Evolutionary conservation across 768 basidiomycete genomes (phyloP).

Genomic region (Calocera viscosa): DNA sequence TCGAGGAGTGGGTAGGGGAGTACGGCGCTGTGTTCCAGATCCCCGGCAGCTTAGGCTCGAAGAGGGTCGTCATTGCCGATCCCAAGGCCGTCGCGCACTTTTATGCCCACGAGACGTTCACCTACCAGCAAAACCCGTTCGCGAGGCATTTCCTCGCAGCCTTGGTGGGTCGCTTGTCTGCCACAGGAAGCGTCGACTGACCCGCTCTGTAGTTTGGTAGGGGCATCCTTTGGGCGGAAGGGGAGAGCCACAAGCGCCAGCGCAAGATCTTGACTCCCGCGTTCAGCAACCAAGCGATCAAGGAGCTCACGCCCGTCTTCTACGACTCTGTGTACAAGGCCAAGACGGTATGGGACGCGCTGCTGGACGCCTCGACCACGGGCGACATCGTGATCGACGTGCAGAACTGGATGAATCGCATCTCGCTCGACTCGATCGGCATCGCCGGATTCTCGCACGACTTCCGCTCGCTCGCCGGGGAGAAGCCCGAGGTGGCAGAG

Average conservation of each 20-base stretch:
- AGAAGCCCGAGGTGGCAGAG: slow-evolving; percentile 35
- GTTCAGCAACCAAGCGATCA: slow-evolving; percentile 42
- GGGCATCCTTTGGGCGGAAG: slow-evolving; percentile 32
- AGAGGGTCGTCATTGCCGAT: slow-evolving; percentile 18
- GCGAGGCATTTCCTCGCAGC: background rate
- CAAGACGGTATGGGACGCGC: background rate
- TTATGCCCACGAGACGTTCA: slow-evolving; percentile 32
- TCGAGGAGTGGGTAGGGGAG: slow-evolving; percentile 37
- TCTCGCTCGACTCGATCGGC: slow-evolving; percentile 40
- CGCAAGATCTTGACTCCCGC: slow-evolving; percentile 41
- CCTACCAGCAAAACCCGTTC: slow-evolving; percentile 19
- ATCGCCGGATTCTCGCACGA: slow-evolving; percentile 49
- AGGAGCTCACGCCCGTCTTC: slow-evolving; percentile 36
- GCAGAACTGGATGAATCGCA: slow-evolving; percentile 17
- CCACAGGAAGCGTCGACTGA: background rate
- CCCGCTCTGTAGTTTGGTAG: slow-evolving; percentile 21
- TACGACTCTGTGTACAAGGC: slow-evolving; percentile 44
- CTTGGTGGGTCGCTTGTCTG: slow-evolving; percentile 16
- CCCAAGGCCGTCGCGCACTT: slow-evolving; percentile 41
- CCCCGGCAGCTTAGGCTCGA: slow-evolving; percentile 22
- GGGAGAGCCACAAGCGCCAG: slow-evolving; percentile 37
- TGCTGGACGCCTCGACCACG: slow-evolving; percentile 16
- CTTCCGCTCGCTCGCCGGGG: slow-evolving; percentile 42
- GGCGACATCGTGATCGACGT: slow-evolving; percentile 14
- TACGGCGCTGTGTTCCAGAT: slow-evolving; percentile 39